Evolutionary conservation across 2,329 filamentous ascomycete species (phyloP).

Genomic region (Pseudopithomyces chartarum): DNA sequence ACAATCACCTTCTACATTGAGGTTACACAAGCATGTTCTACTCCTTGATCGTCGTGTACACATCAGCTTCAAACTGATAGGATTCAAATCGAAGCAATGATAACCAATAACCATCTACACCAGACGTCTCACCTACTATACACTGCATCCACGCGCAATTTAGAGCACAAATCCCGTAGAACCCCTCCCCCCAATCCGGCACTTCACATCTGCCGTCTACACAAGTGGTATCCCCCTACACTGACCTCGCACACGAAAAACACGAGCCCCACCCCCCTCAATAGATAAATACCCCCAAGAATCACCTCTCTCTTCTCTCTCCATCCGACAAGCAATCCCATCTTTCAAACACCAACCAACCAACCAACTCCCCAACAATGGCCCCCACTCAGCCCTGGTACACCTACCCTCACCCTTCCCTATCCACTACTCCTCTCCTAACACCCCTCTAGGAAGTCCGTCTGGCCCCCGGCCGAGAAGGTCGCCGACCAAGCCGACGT

Average conservation of each 20-base stretch:
- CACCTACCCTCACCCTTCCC: conserved; percentile 22
- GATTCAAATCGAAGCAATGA: background rate
- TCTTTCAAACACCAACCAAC: too few species aligned
- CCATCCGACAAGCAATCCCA: background rate
- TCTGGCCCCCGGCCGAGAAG: conserved; percentile 12
- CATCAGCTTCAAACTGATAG: background rate
- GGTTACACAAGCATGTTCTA: background rate
- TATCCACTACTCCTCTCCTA: conserved; percentile 17
- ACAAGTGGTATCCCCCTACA: too few species aligned
- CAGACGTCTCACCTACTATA: too few species aligned
- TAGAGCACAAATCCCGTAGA: background rate
- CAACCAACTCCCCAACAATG: background rate
- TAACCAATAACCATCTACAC: background rate
- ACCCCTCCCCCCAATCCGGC: background rate
- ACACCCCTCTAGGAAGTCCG: conserved; percentile 35
- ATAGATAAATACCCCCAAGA: background rate
- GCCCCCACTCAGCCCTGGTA: conserved; percentile 58
- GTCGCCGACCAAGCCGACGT: conserved; percentile 11
- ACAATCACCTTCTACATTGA: background rate
- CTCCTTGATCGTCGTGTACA: background rate
- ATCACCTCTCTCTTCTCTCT: background rate
- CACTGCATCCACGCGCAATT: background rate
- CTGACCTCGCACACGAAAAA: background rate
- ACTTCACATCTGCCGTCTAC: background rate
- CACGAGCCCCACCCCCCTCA: background rate